phyloP scores from a whole-genome alignment of 2,329 filamentous ascomycete genomes.

The Sphaerulina musiva region DNA sequence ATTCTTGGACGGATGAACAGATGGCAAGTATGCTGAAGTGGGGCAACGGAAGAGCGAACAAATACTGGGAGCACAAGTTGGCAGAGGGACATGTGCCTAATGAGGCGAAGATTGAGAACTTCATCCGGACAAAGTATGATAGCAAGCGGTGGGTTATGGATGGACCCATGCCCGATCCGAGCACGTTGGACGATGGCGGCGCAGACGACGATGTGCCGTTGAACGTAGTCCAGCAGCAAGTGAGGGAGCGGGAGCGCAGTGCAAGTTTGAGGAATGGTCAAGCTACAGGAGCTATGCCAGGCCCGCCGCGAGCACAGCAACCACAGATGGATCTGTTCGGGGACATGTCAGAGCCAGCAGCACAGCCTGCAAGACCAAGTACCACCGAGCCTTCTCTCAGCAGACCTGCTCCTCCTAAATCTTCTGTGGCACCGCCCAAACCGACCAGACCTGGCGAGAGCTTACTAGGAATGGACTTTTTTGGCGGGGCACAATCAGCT shows the following conservation, averaged over 20 bases:
- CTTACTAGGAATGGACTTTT: constrained; percentile 84
- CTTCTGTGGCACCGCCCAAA: constrained; percentile 38
- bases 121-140: constrained; percentile 98
- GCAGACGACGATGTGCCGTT: constrained; percentile 70
- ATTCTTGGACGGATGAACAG: constrained; percentile 98
- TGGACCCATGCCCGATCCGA: constrained; percentile 86
- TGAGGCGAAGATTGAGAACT: constrained; percentile 98
- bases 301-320: constrained; percentile 29
- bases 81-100: constrained; percentile 86
- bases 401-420: constrained; percentile 36
- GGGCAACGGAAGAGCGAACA: constrained; percentile 95
- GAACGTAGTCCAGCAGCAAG: constrained; percentile 63
- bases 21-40: constrained; percentile 87
- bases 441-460: constrained; percentile 73
- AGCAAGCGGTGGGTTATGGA: constrained; percentile 99
- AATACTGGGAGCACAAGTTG: constrained; percentile 97
- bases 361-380: constrained; percentile 56
- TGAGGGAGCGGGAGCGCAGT: constrained; percentile 46
- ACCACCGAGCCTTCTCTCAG: constrained; percentile 67
- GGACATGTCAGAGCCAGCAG: constrained; percentile 55
- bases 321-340: constrained; percentile 73
- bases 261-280: constrained; percentile 38
- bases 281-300: constrained; percentile 12
- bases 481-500: constrained; percentile 63
- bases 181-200: constrained; percentile 68